These are phyloP conservation scores for Komagataella mondaviorum DNA, from an alignment of 805 yeast genomes.

Conservation along the genomic window DNA sequence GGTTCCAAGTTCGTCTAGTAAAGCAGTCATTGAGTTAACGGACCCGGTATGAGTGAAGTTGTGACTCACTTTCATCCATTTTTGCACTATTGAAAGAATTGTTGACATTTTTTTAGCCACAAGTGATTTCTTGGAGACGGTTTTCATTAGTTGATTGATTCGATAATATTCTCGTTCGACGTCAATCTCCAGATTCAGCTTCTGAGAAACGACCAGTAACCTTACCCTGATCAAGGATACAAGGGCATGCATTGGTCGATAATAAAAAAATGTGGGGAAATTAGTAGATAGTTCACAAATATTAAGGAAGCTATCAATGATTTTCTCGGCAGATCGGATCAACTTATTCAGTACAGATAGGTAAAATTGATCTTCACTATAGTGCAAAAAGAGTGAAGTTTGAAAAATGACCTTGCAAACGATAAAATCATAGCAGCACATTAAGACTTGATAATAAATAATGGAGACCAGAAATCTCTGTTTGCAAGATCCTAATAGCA, in stretches of 20 bases:
- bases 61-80: conserved; percentile 24
- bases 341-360: conserved; percentile 25
- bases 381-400: conserved; percentile 7
- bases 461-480: conserved; percentile 26
- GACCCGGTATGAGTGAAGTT: conserved; percentile 34
- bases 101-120: conserved; percentile 21
- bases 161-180: conserved; percentile 18
- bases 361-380: conserved; percentile 17
- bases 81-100: conserved; percentile 20
- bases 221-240: conserved; percentile 32
- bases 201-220: conserved; percentile 27
- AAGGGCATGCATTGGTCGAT: conserved; percentile 38
- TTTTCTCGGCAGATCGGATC: conserved; percentile 30
- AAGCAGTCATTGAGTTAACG: conserved; percentile 37
- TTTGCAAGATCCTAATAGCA: conserved; percentile 18
- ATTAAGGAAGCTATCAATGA: conserved; percentile 28
- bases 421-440: conserved; percentile 38
- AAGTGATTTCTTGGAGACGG: conserved; percentile 12
- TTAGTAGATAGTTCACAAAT: conserved; percentile 23
- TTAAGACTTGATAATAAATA: conserved; percentile 34
- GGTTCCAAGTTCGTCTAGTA: conserved; percentile 39
- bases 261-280: conserved; percentile 38
- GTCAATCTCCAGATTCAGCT: conserved; percentile 18
- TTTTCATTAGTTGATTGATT: conserved; percentile 12
- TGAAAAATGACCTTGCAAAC: conserved; percentile 25